Evolutionary conservation across 2,329 filamentous ascomycete species (phyloP).

Genomic region (Beauveria brongniartii): DNA sequence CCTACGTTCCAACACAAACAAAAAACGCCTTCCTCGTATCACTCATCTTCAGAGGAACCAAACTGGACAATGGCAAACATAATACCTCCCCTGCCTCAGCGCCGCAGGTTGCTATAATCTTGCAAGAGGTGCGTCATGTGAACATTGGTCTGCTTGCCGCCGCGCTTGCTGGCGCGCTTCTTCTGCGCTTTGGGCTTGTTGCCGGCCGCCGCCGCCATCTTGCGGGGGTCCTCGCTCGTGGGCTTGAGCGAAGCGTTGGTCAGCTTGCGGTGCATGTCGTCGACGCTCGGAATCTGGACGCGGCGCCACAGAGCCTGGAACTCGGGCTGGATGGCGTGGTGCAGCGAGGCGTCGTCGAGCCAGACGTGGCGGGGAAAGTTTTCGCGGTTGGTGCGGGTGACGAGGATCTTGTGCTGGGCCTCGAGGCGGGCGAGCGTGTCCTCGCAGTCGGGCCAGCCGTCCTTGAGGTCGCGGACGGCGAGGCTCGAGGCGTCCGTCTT

Average conservation of each 20-base stretch:
- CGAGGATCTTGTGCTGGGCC: conserved; percentile 67
- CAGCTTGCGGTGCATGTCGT: conserved; percentile 70
- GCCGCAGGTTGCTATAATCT: conserved; percentile 51
- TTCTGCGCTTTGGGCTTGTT: conserved; percentile 65
- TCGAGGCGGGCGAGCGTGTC: conserved; percentile 72
- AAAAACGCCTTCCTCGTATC: too few relatives aligned
- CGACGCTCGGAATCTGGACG: conserved; percentile 65
- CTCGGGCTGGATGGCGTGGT: conserved; percentile 68
- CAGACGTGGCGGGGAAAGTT: conserved; percentile 79
- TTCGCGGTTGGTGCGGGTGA: conserved; percentile 89
- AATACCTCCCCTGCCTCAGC: conserved; percentile 20
- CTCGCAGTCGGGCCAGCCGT: conserved; percentile 86
- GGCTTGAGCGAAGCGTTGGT: conserved; percentile 73
- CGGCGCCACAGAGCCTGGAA: conserved; percentile 80
- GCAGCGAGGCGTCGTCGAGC: conserved; percentile 75
- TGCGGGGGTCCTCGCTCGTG: conserved; percentile 67
- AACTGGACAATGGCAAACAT: not conserved
- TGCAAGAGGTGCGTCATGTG: conserved; percentile 80
- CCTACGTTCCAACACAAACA: too few relatives aligned
- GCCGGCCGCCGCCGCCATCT: conserved; percentile 29
- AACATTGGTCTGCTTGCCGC: conserved; percentile 76
- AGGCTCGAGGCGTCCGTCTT: conserved; percentile 77
- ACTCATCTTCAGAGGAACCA: too few relatives aligned
- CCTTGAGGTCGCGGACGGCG: conserved; percentile 82
- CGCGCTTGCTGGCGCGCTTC: conserved; percentile 56